phyloP scores from a whole-genome alignment of 768 basidiomycete genomes.

The Pleurotus giganteus region DNA sequence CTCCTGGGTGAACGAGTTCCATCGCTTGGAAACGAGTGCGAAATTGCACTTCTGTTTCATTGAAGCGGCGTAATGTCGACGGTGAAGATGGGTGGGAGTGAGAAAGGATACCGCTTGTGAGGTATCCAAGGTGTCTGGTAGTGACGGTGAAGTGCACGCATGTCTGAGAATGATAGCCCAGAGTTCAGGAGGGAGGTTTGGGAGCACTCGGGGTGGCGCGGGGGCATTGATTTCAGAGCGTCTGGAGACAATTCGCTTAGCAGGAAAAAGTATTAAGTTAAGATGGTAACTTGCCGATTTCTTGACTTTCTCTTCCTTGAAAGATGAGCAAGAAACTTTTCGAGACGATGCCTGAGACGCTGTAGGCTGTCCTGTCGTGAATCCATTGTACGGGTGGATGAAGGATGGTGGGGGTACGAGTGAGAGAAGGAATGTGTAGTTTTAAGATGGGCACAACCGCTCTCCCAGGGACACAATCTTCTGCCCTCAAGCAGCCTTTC shows the following conservation, averaged over 20 bases:
- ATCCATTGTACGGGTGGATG: background rate
- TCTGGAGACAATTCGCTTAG: background rate
- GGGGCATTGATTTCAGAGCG: background rate
- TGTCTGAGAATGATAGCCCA: constrained; percentile 67
- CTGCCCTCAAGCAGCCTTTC: background rate
- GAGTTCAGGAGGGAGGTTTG: constrained; percentile 56
- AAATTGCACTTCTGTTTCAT: constrained; percentile 51
- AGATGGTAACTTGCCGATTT: constrained; percentile 1
- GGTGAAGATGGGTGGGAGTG: constrained; percentile 36
- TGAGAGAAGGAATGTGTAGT: background rate
- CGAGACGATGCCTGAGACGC: background rate
- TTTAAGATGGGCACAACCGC: background rate
- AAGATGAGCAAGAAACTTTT: background rate
- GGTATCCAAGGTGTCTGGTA: constrained; percentile 44
- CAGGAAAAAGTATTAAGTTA: background rate
- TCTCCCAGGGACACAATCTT: background rate
- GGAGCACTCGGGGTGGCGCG: constrained; percentile 18
- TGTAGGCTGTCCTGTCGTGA: background rate
- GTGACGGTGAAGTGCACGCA: constrained; percentile 36
- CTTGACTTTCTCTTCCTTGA: background rate
- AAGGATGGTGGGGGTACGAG: background rate
- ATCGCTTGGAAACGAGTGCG: constrained; percentile 53
- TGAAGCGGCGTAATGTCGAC: constrained; percentile 41
- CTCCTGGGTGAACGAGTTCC: constrained; percentile 52
- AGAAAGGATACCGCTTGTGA: constrained; percentile 59